A percentile compares a stretch with the other conserved stretches of the same genome.
These are phyloP conservation scores for Candida boidinii DNA, from an alignment of 805 yeast genomes.

Conservation along the genomic window DNA sequence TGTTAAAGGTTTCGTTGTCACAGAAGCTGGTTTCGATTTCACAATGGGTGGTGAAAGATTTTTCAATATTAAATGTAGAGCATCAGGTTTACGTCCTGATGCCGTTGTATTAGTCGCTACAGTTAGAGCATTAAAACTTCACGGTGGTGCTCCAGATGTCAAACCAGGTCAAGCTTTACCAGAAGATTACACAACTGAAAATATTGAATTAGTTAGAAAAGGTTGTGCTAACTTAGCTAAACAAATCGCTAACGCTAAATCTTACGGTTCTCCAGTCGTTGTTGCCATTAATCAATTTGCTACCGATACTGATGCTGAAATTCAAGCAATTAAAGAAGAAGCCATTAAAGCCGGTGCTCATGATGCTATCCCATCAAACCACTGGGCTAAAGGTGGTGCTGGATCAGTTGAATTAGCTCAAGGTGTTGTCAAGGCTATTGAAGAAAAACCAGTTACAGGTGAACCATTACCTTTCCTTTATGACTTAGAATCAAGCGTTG, in stretches of 20 bases:
- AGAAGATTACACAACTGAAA: conserved; percentile 62
- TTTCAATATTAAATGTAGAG: conserved; percentile 72
- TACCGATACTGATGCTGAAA: conserved; percentile 62
- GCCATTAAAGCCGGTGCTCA: conserved; percentile 71
- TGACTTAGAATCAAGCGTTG: conserved; percentile 48
- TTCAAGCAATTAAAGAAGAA: conserved; percentile 56
- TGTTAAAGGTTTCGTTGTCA: conserved; percentile 68
- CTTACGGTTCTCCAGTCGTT: conserved; percentile 70
- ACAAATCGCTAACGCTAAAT: conserved; percentile 64
- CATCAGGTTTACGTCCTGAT: conserved; percentile 74
- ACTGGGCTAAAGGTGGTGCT: conserved; percentile 81
- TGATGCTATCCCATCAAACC: conserved; percentile 75
- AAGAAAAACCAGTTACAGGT: conserved; percentile 24
- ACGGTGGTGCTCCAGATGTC: conserved; percentile 86
- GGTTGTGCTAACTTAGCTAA: conserved; percentile 74
- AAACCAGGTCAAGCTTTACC: conserved; percentile 80
- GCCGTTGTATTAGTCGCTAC: conserved; percentile 78
- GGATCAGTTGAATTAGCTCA: conserved; percentile 72
- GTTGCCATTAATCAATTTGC: conserved; percentile 78
- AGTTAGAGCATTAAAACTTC: conserved; percentile 75
- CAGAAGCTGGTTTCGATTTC: conserved; percentile 87
- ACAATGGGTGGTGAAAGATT: conserved; percentile 91
- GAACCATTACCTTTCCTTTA: conserved; percentile 41
- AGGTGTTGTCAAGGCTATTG: conserved; percentile 57
- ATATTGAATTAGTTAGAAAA: conserved; percentile 54